phyloP scores from a whole-genome alignment of 169 alveolate genomes.

The Hammondia hammondi region DNA sequence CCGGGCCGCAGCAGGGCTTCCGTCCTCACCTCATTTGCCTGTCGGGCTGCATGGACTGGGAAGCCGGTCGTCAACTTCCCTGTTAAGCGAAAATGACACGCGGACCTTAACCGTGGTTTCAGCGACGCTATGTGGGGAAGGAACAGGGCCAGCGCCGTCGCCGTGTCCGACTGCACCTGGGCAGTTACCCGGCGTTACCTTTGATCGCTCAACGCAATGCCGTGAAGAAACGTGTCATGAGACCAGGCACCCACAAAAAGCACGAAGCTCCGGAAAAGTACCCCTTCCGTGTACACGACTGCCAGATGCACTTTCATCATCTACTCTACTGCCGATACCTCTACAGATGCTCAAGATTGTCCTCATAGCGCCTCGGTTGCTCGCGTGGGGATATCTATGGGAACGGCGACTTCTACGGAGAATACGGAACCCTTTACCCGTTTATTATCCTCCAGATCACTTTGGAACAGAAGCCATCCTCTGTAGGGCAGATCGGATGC shows the following conservation, averaged over 20 bases:
- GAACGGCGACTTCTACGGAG: constrained; percentile 45
- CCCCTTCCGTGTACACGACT: constrained; percentile 31
- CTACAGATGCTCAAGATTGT: constrained; percentile 2
- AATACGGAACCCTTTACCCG: constrained; percentile 54
- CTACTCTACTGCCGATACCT: constrained; percentile 6
- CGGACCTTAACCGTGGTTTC: not conserved
- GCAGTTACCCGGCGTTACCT: not conserved
- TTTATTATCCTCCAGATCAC: constrained; percentile 53
- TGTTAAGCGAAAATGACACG: not conserved
- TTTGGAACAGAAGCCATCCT: constrained; percentile 22
- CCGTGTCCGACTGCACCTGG: not conserved
- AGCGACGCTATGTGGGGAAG: not conserved
- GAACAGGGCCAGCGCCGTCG: not conserved
- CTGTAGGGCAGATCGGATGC: not conserved
- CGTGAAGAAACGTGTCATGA: not conserved
- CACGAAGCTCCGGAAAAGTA: not conserved
- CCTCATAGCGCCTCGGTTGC: not conserved
- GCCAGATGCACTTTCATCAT: not conserved
- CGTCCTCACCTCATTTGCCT: not conserved
- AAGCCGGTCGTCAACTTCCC: not conserved
- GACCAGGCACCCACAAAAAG: not conserved
- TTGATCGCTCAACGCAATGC: not conserved
- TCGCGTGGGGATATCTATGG: constrained; percentile 35
- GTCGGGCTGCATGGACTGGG: not conserved
- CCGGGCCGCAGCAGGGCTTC: not conserved